phyloP scores from a whole-genome alignment of 2,329 filamentous ascomycete species.

The Leptographium flavum region DNA sequence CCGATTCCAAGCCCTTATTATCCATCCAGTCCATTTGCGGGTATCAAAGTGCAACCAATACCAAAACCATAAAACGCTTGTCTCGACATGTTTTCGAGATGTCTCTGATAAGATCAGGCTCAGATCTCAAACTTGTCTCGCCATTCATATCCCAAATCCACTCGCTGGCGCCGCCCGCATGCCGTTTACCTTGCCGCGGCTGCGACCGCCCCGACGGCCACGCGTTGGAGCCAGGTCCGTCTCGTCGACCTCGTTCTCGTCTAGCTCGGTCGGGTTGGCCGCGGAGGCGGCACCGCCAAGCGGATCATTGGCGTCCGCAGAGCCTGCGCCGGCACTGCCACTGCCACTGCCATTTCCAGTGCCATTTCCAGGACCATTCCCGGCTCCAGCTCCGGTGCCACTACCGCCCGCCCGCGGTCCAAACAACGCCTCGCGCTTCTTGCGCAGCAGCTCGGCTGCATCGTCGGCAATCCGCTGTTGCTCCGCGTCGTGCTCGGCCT shows the following conservation, averaged over 20 bases:
- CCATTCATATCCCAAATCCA: neutral
- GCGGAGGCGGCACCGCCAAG: neutral
- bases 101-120: too few species aligned
- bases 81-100: too few species aligned
- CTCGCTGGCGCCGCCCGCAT: neutral
- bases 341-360: too few species aligned
- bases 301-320: neutral
- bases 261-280: neutral
- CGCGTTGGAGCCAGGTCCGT: neutral
- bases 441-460: conserved; percentile 30
- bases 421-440: conserved; percentile 34
- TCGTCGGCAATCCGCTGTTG: conserved; percentile 31
- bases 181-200: neutral
- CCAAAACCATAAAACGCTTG: neutral
- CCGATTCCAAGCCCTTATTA: too few species aligned
- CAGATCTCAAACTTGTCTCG: too few species aligned
- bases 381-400: neutral
- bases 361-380: neutral
- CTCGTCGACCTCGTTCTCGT: neutral
- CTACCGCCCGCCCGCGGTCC: conserved; percentile 11
- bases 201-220: neutral
- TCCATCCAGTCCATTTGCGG: neutral
- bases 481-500: conserved; percentile 29
- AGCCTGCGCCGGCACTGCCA: neutral
- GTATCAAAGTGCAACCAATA: neutral